Conservation (phyloP, 2,329 filamentous ascomycete genomes). For the Plenodomus biglobosus region DNA sequence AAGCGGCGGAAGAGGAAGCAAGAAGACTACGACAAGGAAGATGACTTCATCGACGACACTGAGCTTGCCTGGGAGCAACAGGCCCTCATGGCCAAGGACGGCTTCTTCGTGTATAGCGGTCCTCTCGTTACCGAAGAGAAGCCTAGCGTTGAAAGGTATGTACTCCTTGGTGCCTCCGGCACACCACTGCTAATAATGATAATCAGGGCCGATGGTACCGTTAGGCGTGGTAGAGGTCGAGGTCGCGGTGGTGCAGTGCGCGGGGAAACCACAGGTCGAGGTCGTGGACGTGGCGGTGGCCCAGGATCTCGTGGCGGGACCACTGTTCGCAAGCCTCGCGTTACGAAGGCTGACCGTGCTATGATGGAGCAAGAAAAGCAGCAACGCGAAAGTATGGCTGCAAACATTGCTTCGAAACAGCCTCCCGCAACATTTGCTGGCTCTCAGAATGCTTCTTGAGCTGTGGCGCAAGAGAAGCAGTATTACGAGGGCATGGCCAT, state of each 20-base stretch:
- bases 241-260: slow-evolving; percentile 54
- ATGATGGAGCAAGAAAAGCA: slow-evolving; percentile 80
- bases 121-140: slow-evolving; percentile 88
- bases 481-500: no score
- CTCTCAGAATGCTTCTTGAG: not conserved
- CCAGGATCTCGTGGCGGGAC: slow-evolving; percentile 75
- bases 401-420: slow-evolving; percentile 31
- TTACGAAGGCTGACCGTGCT: slow-evolving; percentile 82
- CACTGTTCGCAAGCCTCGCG: slow-evolving; percentile 76
- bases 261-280: slow-evolving; percentile 45
- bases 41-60: slow-evolving; percentile 81
- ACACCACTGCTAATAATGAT: slow-evolving; percentile 32
- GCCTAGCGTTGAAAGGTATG: slow-evolving; percentile 63
- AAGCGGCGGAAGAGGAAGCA: slow-evolving; percentile 79
- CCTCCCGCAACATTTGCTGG: slow-evolving; percentile 11
- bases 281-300: slow-evolving; percentile 54
- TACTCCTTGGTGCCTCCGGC: slow-evolving; percentile 9
- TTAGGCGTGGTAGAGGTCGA: slow-evolving; percentile 65
- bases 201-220: slow-evolving; percentile 68
- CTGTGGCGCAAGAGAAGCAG: not conserved
- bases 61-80: slow-evolving; percentile 95
- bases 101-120: slow-evolving; percentile 97
- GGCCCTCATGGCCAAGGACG: slow-evolving; percentile 89
- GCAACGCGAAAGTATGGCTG: slow-evolving; percentile 63
- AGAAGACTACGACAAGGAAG: slow-evolving; percentile 67